phyloP scores from a whole-genome alignment of 768 basidiomycete genomes.

The Antrodiella citrinella region DNA sequence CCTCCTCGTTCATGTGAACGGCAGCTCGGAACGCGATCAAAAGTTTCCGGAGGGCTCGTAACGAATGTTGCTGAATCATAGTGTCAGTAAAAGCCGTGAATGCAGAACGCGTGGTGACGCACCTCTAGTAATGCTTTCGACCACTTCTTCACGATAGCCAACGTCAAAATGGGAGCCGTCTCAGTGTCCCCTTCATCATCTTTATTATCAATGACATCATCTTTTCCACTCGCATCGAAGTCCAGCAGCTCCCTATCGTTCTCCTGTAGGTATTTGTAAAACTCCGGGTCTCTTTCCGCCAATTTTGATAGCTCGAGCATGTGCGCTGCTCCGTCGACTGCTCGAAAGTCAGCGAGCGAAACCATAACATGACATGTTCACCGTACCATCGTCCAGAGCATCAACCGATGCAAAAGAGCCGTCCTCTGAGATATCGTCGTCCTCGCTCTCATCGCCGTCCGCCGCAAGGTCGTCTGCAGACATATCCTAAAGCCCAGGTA shows the following conservation, averaged over 20 bases:
- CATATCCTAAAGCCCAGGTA: conserved; percentile 18
- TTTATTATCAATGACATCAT: conserved; percentile 36
- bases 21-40: conserved; percentile 90
- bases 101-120: conserved; percentile 10
- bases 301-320: conserved; percentile 78
- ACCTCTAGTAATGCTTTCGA: conserved; percentile 86
- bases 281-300: conserved; percentile 96
- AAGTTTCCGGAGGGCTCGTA: conserved; percentile 76
- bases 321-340: conserved; percentile 71
- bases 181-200: conserved; percentile 37
- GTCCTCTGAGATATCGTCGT: conserved; percentile 41
- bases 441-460: conserved; percentile 31
- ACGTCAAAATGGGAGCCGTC: conserved; percentile 52
- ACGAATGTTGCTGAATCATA: conserved; percentile 64
- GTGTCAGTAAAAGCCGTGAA: not conserved
- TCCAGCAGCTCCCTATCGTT: conserved; percentile 89
- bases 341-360: too few relatives aligned
- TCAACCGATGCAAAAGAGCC: conserved; percentile 73
- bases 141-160: conserved; percentile 69
- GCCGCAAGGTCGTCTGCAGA: conserved; percentile 28
- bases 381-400: conserved; percentile 57
- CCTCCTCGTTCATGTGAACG: conserved; percentile 82
- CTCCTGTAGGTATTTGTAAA: conserved; percentile 95
- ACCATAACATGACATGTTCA: not conserved
- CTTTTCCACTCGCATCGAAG: conserved; percentile 47